Evolutionary conservation across 129 eudicot genomes (phyloP), one percentile per base, ranked within the genome.

Genomic region (Flaveria sonorensis): DNA sequence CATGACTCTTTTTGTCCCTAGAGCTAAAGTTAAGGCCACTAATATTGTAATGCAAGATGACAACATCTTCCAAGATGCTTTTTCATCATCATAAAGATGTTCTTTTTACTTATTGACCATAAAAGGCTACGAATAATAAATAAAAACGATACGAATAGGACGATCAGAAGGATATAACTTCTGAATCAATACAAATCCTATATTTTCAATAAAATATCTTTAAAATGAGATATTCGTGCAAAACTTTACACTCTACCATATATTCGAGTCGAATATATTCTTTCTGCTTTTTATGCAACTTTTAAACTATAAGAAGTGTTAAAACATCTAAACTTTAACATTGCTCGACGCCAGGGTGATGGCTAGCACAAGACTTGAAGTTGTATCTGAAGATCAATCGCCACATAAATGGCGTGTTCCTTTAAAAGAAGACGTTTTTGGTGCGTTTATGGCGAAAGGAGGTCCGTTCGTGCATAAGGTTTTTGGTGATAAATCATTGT

Each of bases 361-460:
- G 97, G 74, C 80, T 70, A 83, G 63, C 78, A 85, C 45, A 80
- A 79, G 84, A 40, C 71, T 89, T 60, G 96, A 85, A 30, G 88
- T 89, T 71, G 57, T 57, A 24, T 73, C 74, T 6, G 89, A 92
- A 69, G 96, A 89, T 66, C 87, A 66, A 15, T 72, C 83, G 16
- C 84, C 81, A 28, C 72, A 78, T 20, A 92, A 87, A 85, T 92
- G 97, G 97, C 40, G 89, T 30, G 84, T 83, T 50, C 92, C 96
- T 5, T 76, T 92, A 8, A 87, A 83, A 62, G 97, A 92, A 78
- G 92, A 89, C 14, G 84, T 64, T 20, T 92, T 89, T 56, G 75
- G 74, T 36, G 70, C 79, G 24, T 79, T 85, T 56, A 78, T 84
- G 72, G 71, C 77, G 61, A 89, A 82, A 72, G 92, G 86, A n/a